These are phyloP conservation scores for Straminergon stramineum DNA, from an alignment of 225 moss, liverwort and hornwort genomes.

Conservation along the genomic window DNA sequence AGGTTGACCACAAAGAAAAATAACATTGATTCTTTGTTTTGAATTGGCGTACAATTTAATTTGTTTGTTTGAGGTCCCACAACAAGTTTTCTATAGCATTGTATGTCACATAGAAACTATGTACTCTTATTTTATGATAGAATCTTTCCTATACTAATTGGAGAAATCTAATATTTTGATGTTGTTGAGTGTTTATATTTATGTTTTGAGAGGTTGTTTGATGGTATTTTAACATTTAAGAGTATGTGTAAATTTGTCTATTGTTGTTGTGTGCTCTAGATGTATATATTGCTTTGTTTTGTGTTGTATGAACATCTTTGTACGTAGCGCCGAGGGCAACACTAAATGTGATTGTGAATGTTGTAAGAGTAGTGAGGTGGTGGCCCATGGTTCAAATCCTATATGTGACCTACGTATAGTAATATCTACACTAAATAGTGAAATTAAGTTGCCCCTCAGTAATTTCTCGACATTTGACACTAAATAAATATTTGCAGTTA, in stretches of 20 bases:
- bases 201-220: not conserved
- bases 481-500: too few species aligned
- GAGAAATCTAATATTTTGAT: not conserved
- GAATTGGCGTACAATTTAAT: not conserved
- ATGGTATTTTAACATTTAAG: not conserved
- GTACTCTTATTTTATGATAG: accelerated
- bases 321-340: accelerated
- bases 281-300: not conserved
- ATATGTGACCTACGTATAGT: not conserved
- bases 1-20: not conserved
- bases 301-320: not conserved
- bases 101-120: not conserved
- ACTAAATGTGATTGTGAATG: accelerated
- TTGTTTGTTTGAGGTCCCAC: not conserved
- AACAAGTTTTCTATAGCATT: accelerated
- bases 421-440: too few species aligned
- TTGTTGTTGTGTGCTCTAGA: not conserved
- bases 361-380: not conserved
- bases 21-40: not conserved
- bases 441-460: too few species aligned
- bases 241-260: not conserved
- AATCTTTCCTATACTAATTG: not conserved
- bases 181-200: not conserved
- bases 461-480: too few species aligned
- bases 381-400: not conserved